Base-by-base conservation (phyloP, 768 basidiomycete genomes). In the Cystofilobasidium capitatum region DNA sequence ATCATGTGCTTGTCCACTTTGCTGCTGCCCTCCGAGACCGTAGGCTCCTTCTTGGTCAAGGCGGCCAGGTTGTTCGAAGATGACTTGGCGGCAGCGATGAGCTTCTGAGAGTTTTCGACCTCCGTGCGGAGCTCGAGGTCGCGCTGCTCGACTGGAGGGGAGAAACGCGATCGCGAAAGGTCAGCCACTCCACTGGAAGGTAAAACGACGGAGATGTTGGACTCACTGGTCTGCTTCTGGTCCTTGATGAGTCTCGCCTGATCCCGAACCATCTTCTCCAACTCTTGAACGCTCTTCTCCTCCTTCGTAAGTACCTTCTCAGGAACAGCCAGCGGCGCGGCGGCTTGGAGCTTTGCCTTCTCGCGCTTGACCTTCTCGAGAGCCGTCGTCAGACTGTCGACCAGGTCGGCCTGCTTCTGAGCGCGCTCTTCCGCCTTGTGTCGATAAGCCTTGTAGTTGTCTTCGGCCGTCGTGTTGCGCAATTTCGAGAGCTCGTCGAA, bases 401-500 rank as follows among this genome's bases (percentile, higher is more conserved):
- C 60, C 12, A 66, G 35, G 35, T 57, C 45, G 14, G 33, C 40
- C 26, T 59, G 65, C 29, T 59, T 57, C 17, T 47, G 22, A 10
- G 65, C 57, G 22, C 55, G 36, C n/a, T 58, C 58, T n/a, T 60
- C 58, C 9, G 65, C 65, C 55, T 66, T 66, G 24, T 49, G 42
- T 1, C 45, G 36, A 17, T 66, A 66, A 33, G 58, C 37, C 58
- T 49, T 57, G 45, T 44, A 60, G 47, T 37, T 60, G 58, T 60
- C 24, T 37, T 66, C 65, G 16, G 55, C 58, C 24, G 59, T 33
- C n/a, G 65, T 60, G 22, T 66, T 29, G 8, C 58, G 42, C 22
- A 60, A 22, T 17, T 59, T 58, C 4, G 65, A 66, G 22, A 66
- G 58, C 35, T 66, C 65, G 45, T 66, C 65, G 26, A 66, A 66